These are phyloP conservation scores for Diaporthe capsici DNA, from an alignment of 2,329 filamentous ascomycete species.

Conservation along the genomic window DNA sequence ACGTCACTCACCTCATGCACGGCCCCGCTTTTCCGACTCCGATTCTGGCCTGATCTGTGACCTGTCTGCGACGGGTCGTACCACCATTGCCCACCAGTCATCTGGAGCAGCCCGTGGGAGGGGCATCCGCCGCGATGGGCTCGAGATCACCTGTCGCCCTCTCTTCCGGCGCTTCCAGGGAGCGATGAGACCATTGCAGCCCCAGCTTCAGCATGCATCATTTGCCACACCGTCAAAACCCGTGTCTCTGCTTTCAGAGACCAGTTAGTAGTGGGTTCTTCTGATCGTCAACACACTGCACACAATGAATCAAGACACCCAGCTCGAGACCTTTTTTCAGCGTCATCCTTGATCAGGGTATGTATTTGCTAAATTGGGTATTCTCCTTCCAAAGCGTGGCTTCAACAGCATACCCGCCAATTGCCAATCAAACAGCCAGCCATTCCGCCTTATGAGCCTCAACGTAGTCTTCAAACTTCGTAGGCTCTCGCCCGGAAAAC, in stretches of 20 bases:
- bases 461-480: conserved; percentile 37
- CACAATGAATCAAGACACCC: neutral
- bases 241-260: neutral
- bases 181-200: conserved; percentile 9
- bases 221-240: neutral
- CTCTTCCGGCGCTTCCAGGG: neutral
- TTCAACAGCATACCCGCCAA: neutral
- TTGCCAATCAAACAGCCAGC: conserved; percentile 25
- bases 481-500: conserved; percentile 32
- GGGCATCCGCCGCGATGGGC: neutral
- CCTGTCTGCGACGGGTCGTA: conserved; percentile 27
- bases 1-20: conserved; percentile 36
- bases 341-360: neutral
- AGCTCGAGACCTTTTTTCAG: neutral
- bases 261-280: too few species aligned
- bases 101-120: conserved; percentile 6
- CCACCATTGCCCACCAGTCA: conserved; percentile 6
- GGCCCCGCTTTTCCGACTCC: conserved; percentile 37
- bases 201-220: neutral
- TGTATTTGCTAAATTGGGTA: neutral
- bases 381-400: neutral
- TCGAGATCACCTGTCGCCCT: neutral
- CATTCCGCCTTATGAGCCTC: conserved; percentile 38
- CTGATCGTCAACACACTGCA: neutral
- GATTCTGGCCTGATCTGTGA: conserved; percentile 41